Evolutionary conservation across 2,329 filamentous ascomycete genomes (phyloP).

Genomic region (Talaromyces sp.): DNA sequence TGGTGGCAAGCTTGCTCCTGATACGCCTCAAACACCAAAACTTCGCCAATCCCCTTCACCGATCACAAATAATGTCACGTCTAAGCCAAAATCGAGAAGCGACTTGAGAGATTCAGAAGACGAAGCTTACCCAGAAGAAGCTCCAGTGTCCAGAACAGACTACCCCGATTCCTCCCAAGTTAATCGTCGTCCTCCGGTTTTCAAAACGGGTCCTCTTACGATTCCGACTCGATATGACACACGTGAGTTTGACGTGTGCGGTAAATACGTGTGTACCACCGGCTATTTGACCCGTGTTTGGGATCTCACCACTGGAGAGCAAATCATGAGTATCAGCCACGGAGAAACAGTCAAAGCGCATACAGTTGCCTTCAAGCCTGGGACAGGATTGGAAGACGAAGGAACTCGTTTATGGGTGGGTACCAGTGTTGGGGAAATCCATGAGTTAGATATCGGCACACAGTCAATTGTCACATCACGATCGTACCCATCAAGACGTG

Average conservation of each 20-base stretch:
- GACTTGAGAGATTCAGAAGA: conserved; percentile 50
- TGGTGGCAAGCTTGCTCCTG: conserved; percentile 20
- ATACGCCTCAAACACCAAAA: conserved; percentile 20
- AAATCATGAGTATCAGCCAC: conserved; percentile 75
- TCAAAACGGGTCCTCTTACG: conserved; percentile 68
- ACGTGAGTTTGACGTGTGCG: conserved; percentile 80
- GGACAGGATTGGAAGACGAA: conserved; percentile 71
- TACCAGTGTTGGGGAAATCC: conserved; percentile 80
- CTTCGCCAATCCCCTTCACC: conserved; percentile 25
- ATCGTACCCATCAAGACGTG: conserved; percentile 70
- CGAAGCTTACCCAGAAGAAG: conserved; percentile 47
- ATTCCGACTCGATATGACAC: conserved; percentile 85
- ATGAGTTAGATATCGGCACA: conserved; percentile 78
- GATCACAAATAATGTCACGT: conserved; percentile 22
- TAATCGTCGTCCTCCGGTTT: conserved; percentile 76
- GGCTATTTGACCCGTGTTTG: conserved; percentile 85
- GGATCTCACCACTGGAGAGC: conserved; percentile 77
- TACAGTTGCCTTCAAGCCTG: conserved; percentile 81
- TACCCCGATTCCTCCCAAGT: conserved; percentile 82
- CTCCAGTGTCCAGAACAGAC: conserved; percentile 55
- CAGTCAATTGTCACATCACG: conserved; percentile 69
- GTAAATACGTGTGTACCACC: conserved; percentile 79
- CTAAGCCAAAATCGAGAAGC: conserved; percentile 15
- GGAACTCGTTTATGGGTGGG: conserved; percentile 84
- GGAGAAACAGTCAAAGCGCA: conserved; percentile 81